phyloP scores from a whole-genome alignment of 2,329 filamentous ascomycete genomes.

The Intubia oerlemansii region DNA sequence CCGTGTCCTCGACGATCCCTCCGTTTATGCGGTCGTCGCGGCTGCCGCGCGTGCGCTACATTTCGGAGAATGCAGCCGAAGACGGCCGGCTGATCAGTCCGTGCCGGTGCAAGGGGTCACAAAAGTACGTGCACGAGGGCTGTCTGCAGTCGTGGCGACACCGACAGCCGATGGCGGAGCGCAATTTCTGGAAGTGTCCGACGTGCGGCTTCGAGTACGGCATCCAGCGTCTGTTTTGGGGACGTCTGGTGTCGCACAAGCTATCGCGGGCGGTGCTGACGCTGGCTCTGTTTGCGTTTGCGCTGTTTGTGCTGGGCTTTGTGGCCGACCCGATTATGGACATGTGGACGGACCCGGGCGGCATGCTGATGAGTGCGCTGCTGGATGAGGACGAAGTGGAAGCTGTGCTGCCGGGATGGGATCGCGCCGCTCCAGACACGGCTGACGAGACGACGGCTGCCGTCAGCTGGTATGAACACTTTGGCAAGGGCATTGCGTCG shows the following conservation, averaged over 20 bases:
- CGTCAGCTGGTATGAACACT: slow-evolving; percentile 54
- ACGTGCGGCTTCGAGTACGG: slow-evolving; percentile 74
- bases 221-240: slow-evolving; percentile 57
- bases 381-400: slow-evolving; percentile 18
- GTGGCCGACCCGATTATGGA: slow-evolving; percentile 84
- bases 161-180: slow-evolving; percentile 38
- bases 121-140: slow-evolving; percentile 83
- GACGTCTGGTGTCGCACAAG: slow-evolving; percentile 44
- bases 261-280: slow-evolving; percentile 51
- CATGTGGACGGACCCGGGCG: slow-evolving; percentile 61
- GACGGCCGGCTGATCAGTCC: slow-evolving; percentile 67
- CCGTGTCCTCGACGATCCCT: slow-evolving; percentile 10
- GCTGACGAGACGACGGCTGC: slow-evolving; percentile 9
- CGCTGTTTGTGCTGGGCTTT: slow-evolving; percentile 72
- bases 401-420: too few relatives aligned
- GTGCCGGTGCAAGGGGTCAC: slow-evolving; percentile 82
- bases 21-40: slow-evolving; percentile 11
- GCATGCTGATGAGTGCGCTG: slow-evolving; percentile 33
- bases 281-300: slow-evolving; percentile 42
- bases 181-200: slow-evolving; percentile 72
- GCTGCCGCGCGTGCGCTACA: slow-evolving; percentile 27
- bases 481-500: slow-evolving; percentile 75
- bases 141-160: slow-evolving; percentile 72
- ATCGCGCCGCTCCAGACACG: too few relatives aligned
- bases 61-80: slow-evolving; percentile 50